Percentiles rank a stretch among this genome's conserved stretches.
Conservation (phyloP, 495 filamentous ascomycete species). For the Beverwykella pulmonaria region DNA sequence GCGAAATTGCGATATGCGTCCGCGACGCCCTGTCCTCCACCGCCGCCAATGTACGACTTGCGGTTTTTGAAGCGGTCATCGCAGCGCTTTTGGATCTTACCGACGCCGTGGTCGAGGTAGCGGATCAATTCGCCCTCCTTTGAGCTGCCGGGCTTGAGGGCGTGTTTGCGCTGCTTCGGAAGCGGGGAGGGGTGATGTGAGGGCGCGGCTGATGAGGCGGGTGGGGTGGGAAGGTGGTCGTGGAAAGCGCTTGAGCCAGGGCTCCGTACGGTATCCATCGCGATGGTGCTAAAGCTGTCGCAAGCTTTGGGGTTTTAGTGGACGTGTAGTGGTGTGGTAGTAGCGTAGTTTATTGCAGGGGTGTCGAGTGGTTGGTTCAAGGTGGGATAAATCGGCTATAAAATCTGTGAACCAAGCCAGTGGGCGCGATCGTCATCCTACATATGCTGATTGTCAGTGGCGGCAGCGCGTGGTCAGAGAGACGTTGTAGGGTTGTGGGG, state of each 20-base stretch:
- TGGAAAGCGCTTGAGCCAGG: background rate
- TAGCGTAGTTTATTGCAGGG: background rate
- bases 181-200: conserved; percentile 55
- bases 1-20: conserved; percentile 68
- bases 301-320: background rate
- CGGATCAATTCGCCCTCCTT: conserved; percentile 78
- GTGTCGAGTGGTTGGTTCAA: background rate
- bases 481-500: background rate
- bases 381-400: conserved; percentile 1
- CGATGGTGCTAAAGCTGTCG: background rate
- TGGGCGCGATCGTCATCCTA: conserved; percentile 7
- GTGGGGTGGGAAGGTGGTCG: conserved; percentile 29
- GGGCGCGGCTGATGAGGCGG: conserved; percentile 54
- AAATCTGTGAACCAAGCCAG: background rate
- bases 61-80: conserved; percentile 66
- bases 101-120: conserved; percentile 65
- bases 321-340: background rate
- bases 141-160: conserved; percentile 67
- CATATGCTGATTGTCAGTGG: background rate
- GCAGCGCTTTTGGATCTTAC: conserved; percentile 68
- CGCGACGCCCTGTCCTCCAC: conserved; percentile 47
- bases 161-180: conserved; percentile 64
- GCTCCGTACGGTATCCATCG: conserved; percentile 1
- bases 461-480: background rate
- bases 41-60: conserved; percentile 9